phyloP scores from a whole-genome alignment of 2,329 filamentous ascomycete genomes.

The Pseudocercospora macadamiae region DNA sequence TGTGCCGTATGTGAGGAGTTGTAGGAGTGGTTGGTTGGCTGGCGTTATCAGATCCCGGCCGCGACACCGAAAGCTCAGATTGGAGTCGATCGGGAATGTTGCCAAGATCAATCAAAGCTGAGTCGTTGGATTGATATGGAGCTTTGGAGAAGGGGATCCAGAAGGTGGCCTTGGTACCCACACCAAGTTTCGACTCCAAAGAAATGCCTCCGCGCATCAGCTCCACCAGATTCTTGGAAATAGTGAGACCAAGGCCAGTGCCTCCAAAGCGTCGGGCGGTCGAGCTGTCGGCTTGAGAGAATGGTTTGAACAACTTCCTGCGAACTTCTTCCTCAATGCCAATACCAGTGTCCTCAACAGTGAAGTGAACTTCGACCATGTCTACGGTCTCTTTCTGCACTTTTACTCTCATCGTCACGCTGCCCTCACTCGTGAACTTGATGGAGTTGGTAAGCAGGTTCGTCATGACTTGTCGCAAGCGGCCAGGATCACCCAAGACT shows the following conservation, averaged over 20 bases:
- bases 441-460: slow-evolving; percentile 78
- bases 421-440: slow-evolving; percentile 72
- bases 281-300: slow-evolving; percentile 79
- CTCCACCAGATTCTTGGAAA: slow-evolving; percentile 78
- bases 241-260: slow-evolving; percentile 76
- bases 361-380: slow-evolving; percentile 69
- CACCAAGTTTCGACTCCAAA: slow-evolving; percentile 67
- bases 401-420: slow-evolving; percentile 67
- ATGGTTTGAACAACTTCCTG: slow-evolving; percentile 74
- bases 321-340: slow-evolving; percentile 78
- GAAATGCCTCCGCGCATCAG: slow-evolving; percentile 78
- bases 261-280: slow-evolving; percentile 79
- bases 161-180: slow-evolving; percentile 74
- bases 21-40: slow-evolving; percentile 45
- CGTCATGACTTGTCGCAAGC: slow-evolving; percentile 80
- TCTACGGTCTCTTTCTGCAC: slow-evolving; percentile 68
- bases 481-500: slow-evolving; percentile 83
- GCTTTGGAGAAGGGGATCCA: slow-evolving; percentile 77
- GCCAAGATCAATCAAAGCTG: slow-evolving; percentile 63
- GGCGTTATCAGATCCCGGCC: slow-evolving; percentile 65
- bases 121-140: slow-evolving; percentile 52
- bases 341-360: slow-evolving; percentile 77
- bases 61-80: slow-evolving; percentile 61
- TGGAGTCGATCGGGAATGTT: slow-evolving; percentile 68
- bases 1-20: slow-evolving; percentile 22